Evolutionary conservation across 495 filamentous ascomycete genomes (phyloP), one percentile per base, ranked within the genome.

Genomic region (Trichoderma virens): DNA sequence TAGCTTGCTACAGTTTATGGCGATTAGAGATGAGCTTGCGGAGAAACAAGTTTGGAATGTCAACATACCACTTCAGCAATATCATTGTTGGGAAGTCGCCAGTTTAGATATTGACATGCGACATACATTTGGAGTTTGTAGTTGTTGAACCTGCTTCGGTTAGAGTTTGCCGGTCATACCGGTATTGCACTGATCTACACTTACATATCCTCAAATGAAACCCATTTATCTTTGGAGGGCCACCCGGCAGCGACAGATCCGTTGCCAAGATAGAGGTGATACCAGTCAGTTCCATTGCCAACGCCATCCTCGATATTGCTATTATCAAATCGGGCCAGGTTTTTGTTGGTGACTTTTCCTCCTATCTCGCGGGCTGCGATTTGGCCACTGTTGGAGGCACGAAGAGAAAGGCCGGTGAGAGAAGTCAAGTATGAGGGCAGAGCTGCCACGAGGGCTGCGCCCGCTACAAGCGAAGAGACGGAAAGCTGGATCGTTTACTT

Each of bases 71-170:
- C 25, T 56, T 56, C 51, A 5, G 23, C 25, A 2, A 3, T n/a
- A 39, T 56, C 25, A 30, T 27, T 56, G 27, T 56, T 56, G 51
- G 51, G 51, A 18, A 56, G 23, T 20, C 51, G 51, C 25, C 25
- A 56, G 16, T 56, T 30, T 1, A 28, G 25, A 9, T 28, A 20
- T 8, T 56, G 51, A 9, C 51, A 56, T 8, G 51, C 51, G 11
- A 13, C 23, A 9, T 28, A 28, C 13, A 56, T 31, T 56, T 28
- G 23, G 25, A 30, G 51, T 30, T 56, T 56, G 51, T 56, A 56
- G 8, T 56, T 56, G 23, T 56, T 28, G 25, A 56, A 56, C 73
- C 74, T 81, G 28, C 28, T 47, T 20, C 30, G 18, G 30, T 51
- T n/a, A 41, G 47, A 20, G 30, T 38, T 23, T 39, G 59, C 9